Conservation (phyloP, 2,329 filamentous ascomycete species). For the Phyllosticta paracitricarpa region DNA sequence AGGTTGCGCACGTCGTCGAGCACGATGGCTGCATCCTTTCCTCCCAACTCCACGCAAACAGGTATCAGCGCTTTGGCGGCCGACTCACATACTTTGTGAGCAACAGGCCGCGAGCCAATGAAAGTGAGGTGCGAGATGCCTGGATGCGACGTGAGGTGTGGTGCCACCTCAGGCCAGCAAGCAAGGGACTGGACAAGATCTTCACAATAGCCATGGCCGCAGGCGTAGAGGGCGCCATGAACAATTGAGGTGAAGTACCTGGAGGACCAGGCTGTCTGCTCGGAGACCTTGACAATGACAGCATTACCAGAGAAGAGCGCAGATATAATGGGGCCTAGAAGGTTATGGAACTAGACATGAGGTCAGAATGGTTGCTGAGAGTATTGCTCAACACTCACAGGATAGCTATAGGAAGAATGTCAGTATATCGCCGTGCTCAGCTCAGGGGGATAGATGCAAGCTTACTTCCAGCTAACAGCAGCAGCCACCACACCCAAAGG, state of each 20-base stretch:
- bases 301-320: conserved; percentile 85
- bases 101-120: conserved; percentile 81
- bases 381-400: conserved; percentile 21
- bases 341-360: conserved; percentile 72
- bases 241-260: conserved; percentile 72
- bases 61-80: conserved; percentile 82
- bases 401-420: conserved; percentile 28
- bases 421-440: neutral
- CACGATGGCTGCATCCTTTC: conserved; percentile 86
- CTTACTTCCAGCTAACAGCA: conserved; percentile 92
- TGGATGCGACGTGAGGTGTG: conserved; percentile 74
- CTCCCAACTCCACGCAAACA: conserved; percentile 82
- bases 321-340: conserved; percentile 83
- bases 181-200: conserved; percentile 74
- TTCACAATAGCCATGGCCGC: conserved; percentile 75
- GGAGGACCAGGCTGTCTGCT: conserved; percentile 91
- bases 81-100: conserved; percentile 76
- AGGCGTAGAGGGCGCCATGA: conserved; percentile 66
- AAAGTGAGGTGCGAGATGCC: conserved; percentile 85
- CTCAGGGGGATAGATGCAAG: conserved; percentile 8
- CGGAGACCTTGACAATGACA: conserved; percentile 86
- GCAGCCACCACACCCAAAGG: conserved; percentile 87
- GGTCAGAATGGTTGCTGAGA: neutral
- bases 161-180: conserved; percentile 79
- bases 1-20: conserved; percentile 67